These are phyloP conservation scores for Amesomyces nigricolor DNA, from an alignment of 2,329 filamentous ascomycete species.

Conservation along the genomic window DNA sequence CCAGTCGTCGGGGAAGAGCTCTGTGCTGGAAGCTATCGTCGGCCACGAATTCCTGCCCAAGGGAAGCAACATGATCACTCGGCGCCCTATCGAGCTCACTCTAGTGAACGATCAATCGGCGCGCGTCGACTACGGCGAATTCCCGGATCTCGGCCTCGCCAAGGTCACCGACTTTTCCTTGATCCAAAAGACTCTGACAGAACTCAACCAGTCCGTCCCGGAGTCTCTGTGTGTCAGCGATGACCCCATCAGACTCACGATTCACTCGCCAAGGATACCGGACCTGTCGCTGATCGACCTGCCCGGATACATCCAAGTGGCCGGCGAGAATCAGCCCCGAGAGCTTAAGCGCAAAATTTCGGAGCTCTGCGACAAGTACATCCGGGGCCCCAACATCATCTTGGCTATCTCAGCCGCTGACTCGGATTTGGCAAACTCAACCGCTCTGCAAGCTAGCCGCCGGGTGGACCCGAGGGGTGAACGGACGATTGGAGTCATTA, in stretches of 20 bases:
- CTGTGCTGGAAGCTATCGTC: conserved; percentile 92
- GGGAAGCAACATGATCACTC: conserved; percentile 97
- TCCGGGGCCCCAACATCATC: conserved; percentile 91
- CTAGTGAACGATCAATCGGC: conserved; percentile 90
- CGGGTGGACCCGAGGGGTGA: conserved; percentile 91
- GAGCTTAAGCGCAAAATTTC: conserved; percentile 94
- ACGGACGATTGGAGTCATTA: conserved; percentile 95
- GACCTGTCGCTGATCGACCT: conserved; percentile 94
- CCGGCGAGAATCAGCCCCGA: conserved; percentile 80
- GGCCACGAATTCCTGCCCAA: conserved; percentile 97
- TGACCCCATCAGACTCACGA: conserved; percentile 91
- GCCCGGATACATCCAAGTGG: conserved; percentile 95
- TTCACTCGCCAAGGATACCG: conserved; percentile 91
- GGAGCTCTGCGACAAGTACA: conserved; percentile 97
- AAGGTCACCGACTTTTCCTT: conserved; percentile 88
- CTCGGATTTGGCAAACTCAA: conserved; percentile 94
- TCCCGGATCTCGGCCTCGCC: conserved; percentile 82
- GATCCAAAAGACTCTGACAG: conserved; percentile 89
- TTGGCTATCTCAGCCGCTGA: conserved; percentile 96
- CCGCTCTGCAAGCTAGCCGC: conserved; percentile 80
- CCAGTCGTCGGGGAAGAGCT: conserved; percentile 97
- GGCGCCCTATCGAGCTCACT: conserved; percentile 91
- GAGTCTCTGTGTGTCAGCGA: conserved; percentile 90
- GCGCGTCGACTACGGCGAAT: conserved; percentile 87
- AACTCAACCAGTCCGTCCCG: conserved; percentile 89